Percentiles rank a stretch among this genome's conserved stretches.
These are phyloP conservation scores for Verticillium zaregamsianum DNA, from an alignment of 2,329 filamentous ascomycete genomes.

Conservation along the genomic window DNA sequence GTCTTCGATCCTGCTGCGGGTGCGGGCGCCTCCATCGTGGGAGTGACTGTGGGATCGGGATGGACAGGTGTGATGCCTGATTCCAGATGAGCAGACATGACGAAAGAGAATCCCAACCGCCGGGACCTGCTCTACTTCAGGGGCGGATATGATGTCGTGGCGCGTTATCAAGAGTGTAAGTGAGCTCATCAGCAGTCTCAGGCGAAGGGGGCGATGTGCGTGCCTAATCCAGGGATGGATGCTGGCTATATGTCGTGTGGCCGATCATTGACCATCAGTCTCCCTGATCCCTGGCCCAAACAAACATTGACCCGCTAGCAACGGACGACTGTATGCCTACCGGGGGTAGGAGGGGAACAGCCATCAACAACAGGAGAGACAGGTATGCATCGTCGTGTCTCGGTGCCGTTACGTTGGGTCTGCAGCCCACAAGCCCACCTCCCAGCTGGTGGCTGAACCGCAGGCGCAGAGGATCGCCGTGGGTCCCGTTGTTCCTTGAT, in stretches of 20 bases:
- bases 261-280: not conserved
- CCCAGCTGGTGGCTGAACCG: not conserved
- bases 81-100: constrained; percentile 5
- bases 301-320: constrained; percentile 4
- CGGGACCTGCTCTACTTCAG: not conserved
- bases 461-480: not conserved
- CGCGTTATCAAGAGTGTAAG: constrained; percentile 7
- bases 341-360: constrained; percentile 3
- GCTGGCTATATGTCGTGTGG: constrained; percentile 11
- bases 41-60: not conserved
- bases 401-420: constrained; percentile 6
- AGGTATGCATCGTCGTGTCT: constrained; percentile 15
- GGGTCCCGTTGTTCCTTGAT: not conserved
- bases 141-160: constrained; percentile 7
- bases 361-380: constrained; percentile 9
- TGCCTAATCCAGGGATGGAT: constrained; percentile 3
- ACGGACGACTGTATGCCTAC: constrained; percentile 6
- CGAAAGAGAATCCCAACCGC: not conserved
- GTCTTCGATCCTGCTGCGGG: not conserved
- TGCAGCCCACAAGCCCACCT: not conserved
- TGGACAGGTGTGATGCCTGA: not conserved
- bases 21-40: not conserved
- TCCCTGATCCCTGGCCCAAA: constrained; percentile 11
- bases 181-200: constrained; percentile 6
- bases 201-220: not conserved